A percentile compares a stretch with the other conserved stretches of the same genome.
Conservation (phyloP, 495 filamentous ascomycete species). For the Xylaria bambusicola region DNA sequence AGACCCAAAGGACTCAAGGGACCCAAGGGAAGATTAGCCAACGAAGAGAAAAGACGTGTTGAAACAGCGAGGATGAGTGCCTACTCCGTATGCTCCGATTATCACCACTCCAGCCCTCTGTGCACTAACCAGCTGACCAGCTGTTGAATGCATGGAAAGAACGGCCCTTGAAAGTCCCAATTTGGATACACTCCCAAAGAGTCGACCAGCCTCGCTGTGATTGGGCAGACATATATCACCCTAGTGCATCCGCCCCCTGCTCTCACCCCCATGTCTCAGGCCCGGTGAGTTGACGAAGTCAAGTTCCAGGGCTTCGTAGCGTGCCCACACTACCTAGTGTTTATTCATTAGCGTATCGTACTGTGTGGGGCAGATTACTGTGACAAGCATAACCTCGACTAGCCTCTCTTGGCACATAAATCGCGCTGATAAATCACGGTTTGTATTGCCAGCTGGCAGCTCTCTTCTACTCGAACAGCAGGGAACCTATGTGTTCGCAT, state of each 20-base stretch:
- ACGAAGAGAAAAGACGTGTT: too few relatives aligned
- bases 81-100: too few relatives aligned
- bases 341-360: neutral
- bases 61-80: too few relatives aligned
- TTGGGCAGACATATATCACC: slow-evolving; percentile 8
- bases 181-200: slow-evolving; percentile 25
- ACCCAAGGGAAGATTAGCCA: too few relatives aligned
- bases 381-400: slow-evolving; percentile 8
- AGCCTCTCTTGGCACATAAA: neutral
- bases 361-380: slow-evolving; percentile 22
- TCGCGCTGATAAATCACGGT: slow-evolving; percentile 6
- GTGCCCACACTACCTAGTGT: too few relatives aligned
- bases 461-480: too few relatives aligned
- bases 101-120: too few relatives aligned
- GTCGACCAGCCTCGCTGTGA: slow-evolving; percentile 14
- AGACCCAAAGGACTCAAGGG: too few relatives aligned
- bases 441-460: slow-evolving; percentile 8
- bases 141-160: neutral
- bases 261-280: neutral
- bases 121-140: neutral
- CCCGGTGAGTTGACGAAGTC: neutral
- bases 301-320: too few relatives aligned
- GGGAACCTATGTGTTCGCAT: neutral
- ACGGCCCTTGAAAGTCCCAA: slow-evolving; percentile 20
- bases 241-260: slow-evolving; percentile 17